Evolutionary conservation across 2,329 filamentous ascomycete genomes (phyloP), one percentile per base, ranked within the genome.

Genomic region (Colletotrichum coccodes): DNA sequence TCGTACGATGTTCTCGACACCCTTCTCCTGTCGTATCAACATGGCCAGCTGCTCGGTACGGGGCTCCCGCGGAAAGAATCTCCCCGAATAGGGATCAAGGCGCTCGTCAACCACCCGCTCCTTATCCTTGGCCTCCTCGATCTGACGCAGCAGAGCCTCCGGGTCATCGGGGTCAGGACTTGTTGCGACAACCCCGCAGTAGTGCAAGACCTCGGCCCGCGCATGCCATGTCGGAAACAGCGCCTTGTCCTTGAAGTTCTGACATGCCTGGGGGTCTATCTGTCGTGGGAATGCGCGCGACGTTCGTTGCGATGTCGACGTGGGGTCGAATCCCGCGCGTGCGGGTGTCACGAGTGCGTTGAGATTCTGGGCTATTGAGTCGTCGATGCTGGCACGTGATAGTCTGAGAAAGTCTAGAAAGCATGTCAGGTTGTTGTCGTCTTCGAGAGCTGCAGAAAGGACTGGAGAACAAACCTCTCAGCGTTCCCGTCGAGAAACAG

Each of bases 321-420:
- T 82, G 1, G 95, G 93, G 77, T 97, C 92, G 80, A 97, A 98
- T 18, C 90, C 89, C 44, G 81, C 80, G 50, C 85, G 83, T 14
- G 93, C 87, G 0, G 95, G 95, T 1, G 92, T 95, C 50, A 94
- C 83, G 42, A 98, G 87, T 1, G 94, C 94, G 83, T 98, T 98
- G 70, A 99, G 89, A 75, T 97, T 95, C 76, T 97, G 95, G 1
- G 90, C 90, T 76, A 99, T 98, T 50, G 93, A 94, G 81, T 99
- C 96, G 81, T 99, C 96, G 76, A 98, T 91, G 54, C 92, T 89
- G 60, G 89, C 86, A 71, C 96, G 90, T 11, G 95, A 98, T 72
- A 96, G 81, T 44, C 94, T 92, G 26, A 99, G 87, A 79, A 99
- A 99, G 79, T 97, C 96, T 97, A 76, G 62, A 28, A 46, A 67